Conservation (phyloP, 257 asterid species). For the Nicotiana paniculata region DNA sequence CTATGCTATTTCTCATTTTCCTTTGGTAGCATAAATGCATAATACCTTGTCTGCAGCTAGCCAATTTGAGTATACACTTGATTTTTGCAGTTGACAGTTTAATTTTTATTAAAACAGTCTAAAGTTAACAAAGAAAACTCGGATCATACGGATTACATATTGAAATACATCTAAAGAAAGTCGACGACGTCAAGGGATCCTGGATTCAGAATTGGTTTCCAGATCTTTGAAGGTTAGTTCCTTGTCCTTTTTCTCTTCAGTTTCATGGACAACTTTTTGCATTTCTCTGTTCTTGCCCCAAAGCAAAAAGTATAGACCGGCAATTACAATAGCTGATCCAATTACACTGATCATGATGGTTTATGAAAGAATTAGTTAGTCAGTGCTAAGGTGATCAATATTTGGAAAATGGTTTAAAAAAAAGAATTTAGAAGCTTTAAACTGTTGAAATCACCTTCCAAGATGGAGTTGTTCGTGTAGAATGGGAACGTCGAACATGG, state of each 20-base stretch:
- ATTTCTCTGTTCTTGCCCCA: slow-evolving; percentile 75
- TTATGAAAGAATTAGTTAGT: not conserved
- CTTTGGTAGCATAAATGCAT: not conserved
- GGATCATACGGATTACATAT: not conserved
- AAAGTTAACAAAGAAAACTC: not conserved
- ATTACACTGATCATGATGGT: slow-evolving; percentile 33
- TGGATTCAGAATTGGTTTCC: slow-evolving; percentile 9
- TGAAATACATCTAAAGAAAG: not conserved
- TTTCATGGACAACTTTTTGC: slow-evolving; percentile 14
- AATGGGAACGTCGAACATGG: slow-evolving; percentile 51
- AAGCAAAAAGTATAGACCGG: slow-evolving; percentile 56
- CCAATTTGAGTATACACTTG: not conserved
- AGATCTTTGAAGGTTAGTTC: slow-evolving; percentile 5
- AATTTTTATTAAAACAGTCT: not conserved
- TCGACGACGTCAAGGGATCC: not conserved
- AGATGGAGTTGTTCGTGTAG: slow-evolving; percentile 71
- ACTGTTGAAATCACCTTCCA: slow-evolving; percentile 42
- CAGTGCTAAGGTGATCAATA: not conserved
- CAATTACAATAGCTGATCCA: slow-evolving; percentile 54
- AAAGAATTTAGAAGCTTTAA: not conserved
- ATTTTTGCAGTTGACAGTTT: not conserved
- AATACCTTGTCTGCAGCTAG: not conserved
- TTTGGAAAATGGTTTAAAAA: too few species aligned
- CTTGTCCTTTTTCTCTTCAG: slow-evolving; percentile 7
- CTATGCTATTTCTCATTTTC: not conserved